phyloP scores from a whole-genome alignment of 768 basidiomycete species.

The Gautieria morchelliformis region DNA sequence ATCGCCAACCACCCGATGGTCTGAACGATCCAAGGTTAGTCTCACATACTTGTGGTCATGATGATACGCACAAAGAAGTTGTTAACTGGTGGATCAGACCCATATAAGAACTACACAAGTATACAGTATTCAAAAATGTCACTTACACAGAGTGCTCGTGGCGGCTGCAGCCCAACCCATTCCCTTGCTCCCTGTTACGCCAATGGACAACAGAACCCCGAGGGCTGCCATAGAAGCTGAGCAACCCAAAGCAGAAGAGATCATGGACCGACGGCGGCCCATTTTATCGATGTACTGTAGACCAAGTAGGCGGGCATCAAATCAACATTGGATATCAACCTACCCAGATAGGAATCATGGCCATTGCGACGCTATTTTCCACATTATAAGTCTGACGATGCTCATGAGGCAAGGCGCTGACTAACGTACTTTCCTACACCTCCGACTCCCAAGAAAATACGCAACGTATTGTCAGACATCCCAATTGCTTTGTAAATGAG shows the following conservation, averaged over 20 bases:
- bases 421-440: slow-evolving; percentile 6
- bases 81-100: not conserved
- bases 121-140: not conserved
- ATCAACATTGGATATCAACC: not conserved
- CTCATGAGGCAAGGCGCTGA: not conserved
- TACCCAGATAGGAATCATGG: slow-evolving; percentile 4
- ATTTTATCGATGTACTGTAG: slow-evolving; percentile 3
- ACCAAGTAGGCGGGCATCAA: not conserved
- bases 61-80: slow-evolving; percentile 5
- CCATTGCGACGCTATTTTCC: not conserved
- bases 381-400: not conserved
- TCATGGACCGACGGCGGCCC: slow-evolving; percentile 6
- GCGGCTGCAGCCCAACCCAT: not conserved
- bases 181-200: not conserved
- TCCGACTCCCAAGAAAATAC: slow-evolving; percentile 1
- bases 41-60: not conserved
- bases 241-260: slow-evolving; percentile 4
- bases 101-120: not conserved
- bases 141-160: slow-evolving; percentile 3
- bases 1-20: slow-evolving; percentile 5
- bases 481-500: slow-evolving; percentile 4
- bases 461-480: slow-evolving; percentile 2
- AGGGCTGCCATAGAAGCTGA: slow-evolving; percentile 1
- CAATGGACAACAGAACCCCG: slow-evolving; percentile 4
- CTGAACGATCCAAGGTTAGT: not conserved